phyloP scores from a whole-genome alignment of 192 early-diverging fungal genomes.

The Cladochytrium replicatum region DNA sequence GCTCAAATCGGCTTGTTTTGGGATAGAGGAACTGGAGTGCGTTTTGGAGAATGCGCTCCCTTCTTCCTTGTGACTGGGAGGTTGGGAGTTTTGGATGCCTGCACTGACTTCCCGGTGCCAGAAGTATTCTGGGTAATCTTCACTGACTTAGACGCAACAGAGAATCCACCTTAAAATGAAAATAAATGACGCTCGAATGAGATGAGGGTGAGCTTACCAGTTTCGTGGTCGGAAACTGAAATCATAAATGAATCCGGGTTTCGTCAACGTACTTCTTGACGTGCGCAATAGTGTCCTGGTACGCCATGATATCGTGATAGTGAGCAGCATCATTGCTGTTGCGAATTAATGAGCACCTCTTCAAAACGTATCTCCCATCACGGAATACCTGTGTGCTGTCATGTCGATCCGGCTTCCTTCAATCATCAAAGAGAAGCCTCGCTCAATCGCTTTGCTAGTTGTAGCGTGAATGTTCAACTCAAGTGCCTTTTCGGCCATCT shows the following conservation, averaged over 20 bases:
- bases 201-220: no score
- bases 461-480: slow-evolving; percentile 47
- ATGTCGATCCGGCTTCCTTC: slow-evolving; percentile 95
- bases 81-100: no score
- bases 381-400: slow-evolving; percentile 67
- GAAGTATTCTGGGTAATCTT: no score
- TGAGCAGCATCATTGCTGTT: slow-evolving; percentile 85
- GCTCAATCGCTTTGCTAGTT: slow-evolving; percentile 31
- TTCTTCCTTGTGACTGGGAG: no score
- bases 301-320: slow-evolving; percentile 82
- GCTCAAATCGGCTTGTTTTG: no score
- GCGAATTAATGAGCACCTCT: slow-evolving; percentile 1
- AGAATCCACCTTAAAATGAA: no score
- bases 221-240: slow-evolving; percentile 89
- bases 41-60: no score
- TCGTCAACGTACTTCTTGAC: slow-evolving; percentile 69
- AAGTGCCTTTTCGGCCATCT: slow-evolving; percentile 83
- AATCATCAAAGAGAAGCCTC: slow-evolving; percentile 93
- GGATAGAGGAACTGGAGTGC: no score
- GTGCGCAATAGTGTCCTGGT: slow-evolving; percentile 63
- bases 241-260: slow-evolving; percentile 86
- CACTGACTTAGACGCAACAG: no score
- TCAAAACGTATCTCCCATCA: neutral
- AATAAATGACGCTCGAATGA: no score
- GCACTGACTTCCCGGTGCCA: no score